Conservation (phyloP, 352 stramenopile species). For the Saprolegnia diclina region DNA sequence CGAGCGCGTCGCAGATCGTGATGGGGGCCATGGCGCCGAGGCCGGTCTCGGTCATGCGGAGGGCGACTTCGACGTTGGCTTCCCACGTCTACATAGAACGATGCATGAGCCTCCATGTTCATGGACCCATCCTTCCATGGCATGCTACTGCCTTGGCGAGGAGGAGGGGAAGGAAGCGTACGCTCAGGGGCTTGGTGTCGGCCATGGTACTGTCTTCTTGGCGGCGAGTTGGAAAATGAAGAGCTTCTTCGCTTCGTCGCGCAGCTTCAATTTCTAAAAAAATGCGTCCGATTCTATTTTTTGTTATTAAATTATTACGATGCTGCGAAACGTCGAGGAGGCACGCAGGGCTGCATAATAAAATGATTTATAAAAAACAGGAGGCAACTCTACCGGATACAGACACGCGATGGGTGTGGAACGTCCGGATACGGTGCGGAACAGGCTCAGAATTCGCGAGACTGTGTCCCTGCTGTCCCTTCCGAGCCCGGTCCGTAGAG, state of each 20-base stretch:
- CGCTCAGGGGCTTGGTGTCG: conserved; percentile 2
- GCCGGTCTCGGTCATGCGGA: conserved; percentile 55
- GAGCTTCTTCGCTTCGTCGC: neutral
- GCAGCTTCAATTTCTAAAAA: neutral
- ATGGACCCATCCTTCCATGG: too few relatives aligned
- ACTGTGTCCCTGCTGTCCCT: neutral
- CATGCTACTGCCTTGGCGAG: too few relatives aligned
- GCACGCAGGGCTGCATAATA: neutral
- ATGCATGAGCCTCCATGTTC: neutral
- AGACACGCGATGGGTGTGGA: too few relatives aligned
- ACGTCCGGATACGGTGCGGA: neutral
- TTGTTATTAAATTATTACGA: neutral
- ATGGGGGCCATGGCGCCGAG: conserved; percentile 38
- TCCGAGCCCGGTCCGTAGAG: neutral
- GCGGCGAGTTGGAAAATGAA: conserved; percentile 1
- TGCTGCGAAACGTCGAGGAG: conserved; percentile 3
- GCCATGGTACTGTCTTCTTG: conserved; percentile 1
- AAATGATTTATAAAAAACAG: too few relatives aligned
- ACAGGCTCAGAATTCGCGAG: neutral
- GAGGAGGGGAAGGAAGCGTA: neutral
- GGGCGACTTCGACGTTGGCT: conserved; percentile 76
- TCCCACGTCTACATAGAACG: conserved; percentile 54
- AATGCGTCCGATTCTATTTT: neutral
- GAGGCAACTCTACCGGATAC: too few relatives aligned
- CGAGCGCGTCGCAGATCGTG: conserved; percentile 56